A percentile compares a stretch with the other conserved stretches of the same genome.
Conservation (phyloP, 2,329 filamentous ascomycete species). For the Aureobasidium melanogenum region DNA sequence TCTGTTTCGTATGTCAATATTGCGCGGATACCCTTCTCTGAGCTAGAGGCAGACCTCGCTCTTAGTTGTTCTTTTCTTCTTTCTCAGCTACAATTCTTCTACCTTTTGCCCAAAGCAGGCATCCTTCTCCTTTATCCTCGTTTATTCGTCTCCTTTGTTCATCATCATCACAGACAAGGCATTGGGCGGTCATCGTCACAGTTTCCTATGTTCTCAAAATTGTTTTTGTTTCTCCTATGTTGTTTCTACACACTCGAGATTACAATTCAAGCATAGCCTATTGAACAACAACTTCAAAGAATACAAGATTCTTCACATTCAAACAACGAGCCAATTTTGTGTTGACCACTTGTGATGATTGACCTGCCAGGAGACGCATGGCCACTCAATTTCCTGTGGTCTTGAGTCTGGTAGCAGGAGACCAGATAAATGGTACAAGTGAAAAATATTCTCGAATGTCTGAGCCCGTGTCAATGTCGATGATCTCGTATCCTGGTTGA, state of each 20-base stretch:
- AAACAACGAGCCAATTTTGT: not conserved
- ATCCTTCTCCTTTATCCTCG: not conserved
- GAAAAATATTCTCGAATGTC: too few relatives aligned
- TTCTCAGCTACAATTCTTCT: not conserved
- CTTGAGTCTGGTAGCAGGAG: not conserved
- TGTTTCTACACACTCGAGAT: not conserved
- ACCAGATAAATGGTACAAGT: not conserved
- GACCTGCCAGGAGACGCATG: too few relatives aligned
- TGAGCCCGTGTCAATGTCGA: too few relatives aligned
- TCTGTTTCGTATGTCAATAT: conserved; percentile 11
- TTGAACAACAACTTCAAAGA: not conserved
- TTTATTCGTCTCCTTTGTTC: conserved; percentile 2
- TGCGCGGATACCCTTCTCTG: conserved; percentile 13
- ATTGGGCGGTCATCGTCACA: not conserved
- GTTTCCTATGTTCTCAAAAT: not conserved
- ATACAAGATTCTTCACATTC: not conserved
- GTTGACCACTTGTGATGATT: not conserved
- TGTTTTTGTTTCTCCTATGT: not conserved
- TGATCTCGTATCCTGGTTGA: not conserved
- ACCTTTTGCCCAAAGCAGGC: conserved; percentile 3
- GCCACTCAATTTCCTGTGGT: not conserved
- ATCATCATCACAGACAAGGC: not conserved
- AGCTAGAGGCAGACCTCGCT: conserved; percentile 13
- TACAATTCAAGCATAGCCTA: not conserved
- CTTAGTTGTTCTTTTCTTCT: conserved; percentile 1